Conservation (phyloP, 352 stramenopile genomes). For the Aphanomyces invadans region DNA sequence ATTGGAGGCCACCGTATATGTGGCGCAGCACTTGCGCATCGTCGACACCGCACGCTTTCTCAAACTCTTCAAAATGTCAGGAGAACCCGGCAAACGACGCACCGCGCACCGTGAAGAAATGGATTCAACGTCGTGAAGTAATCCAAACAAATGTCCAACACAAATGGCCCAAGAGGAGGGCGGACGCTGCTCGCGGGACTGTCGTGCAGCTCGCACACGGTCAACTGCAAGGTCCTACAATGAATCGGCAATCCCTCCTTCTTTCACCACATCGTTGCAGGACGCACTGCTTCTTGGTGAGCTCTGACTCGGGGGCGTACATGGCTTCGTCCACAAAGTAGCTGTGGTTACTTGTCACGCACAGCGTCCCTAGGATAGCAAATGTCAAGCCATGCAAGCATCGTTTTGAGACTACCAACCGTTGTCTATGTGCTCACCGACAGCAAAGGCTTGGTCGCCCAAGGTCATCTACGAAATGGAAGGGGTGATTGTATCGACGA, state of each 20-base stretch:
- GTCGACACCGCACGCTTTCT: conserved; percentile 1
- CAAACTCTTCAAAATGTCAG: neutral
- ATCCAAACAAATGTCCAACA: conserved; percentile 85
- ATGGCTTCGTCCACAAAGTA: conserved; percentile 74
- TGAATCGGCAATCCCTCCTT: neutral
- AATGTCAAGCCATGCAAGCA: too few relatives aligned
- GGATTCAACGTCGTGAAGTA: conserved; percentile 86
- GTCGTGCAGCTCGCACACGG: conserved; percentile 6
- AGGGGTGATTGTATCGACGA: neutral
- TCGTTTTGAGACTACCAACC: conserved; percentile 23
- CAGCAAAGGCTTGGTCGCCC: conserved; percentile 31
- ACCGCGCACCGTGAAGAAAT: conserved; percentile 53
- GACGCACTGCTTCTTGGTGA: conserved; percentile 26
- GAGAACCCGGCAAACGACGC: neutral
- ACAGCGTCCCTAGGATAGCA: conserved; percentile 32
- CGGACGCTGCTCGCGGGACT: neutral
- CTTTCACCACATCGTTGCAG: too few relatives aligned
- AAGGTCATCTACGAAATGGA: conserved; percentile 31
- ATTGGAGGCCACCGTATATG: conserved; percentile 12
- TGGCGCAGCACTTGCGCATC: neutral
- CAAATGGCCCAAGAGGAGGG: conserved; percentile 25
- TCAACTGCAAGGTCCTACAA: conserved; percentile 2
- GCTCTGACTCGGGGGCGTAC: conserved; percentile 34
- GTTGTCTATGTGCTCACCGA: conserved; percentile 36
- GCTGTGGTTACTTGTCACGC: conserved; percentile 43